These are phyloP conservation scores for Hippophae tibetana DNA, from an alignment of 306 rosid genomes.

Conservation along the genomic window DNA sequence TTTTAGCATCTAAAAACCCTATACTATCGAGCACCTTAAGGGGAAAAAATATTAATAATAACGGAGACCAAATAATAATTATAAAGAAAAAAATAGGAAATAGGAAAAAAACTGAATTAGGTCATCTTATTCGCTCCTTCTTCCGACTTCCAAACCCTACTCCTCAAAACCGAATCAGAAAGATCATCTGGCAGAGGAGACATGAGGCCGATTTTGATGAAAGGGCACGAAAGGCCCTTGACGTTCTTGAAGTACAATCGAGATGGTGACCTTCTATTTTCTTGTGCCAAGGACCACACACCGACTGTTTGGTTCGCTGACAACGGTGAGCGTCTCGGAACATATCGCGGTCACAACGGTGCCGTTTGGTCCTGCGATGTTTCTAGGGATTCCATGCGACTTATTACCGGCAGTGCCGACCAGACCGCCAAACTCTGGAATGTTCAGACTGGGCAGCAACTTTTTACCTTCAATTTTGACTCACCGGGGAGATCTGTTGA, in stretches of 20 bases:
- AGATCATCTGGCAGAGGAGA: not conserved
- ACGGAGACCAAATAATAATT: no score
- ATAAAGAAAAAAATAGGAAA: no score
- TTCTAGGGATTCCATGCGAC: constrained; percentile 58
- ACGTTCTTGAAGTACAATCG: constrained; percentile 80
- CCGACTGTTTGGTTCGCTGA: constrained; percentile 97
- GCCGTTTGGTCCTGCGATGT: constrained; percentile 98
- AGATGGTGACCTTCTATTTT: constrained; percentile 85
- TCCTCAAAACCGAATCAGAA: no score
- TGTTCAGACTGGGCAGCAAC: constrained; percentile 69
- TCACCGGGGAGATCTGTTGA: constrained; percentile 73
- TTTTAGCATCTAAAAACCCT: no score
- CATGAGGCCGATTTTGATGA: constrained; percentile 97
- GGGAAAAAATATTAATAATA: no score
- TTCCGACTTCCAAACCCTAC: no score
- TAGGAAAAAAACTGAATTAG: no score
- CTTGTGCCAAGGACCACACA: constrained; percentile 77
- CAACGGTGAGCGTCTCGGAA: constrained; percentile 88
- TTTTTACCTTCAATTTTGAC: constrained; percentile 56
- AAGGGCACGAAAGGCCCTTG: constrained; percentile 94
- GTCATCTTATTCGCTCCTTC: no score
- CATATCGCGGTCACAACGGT: constrained; percentile 85
- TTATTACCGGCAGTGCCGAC: constrained; percentile 84
- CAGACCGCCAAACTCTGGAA: constrained; percentile 71
- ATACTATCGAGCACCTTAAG: no score